A percentile compares a stretch with the other conserved stretches of the same genome.
Evolutionary conservation across 2,329 filamentous ascomycete genomes (phyloP).

Genomic region (Calonectria leucothoes): DNA sequence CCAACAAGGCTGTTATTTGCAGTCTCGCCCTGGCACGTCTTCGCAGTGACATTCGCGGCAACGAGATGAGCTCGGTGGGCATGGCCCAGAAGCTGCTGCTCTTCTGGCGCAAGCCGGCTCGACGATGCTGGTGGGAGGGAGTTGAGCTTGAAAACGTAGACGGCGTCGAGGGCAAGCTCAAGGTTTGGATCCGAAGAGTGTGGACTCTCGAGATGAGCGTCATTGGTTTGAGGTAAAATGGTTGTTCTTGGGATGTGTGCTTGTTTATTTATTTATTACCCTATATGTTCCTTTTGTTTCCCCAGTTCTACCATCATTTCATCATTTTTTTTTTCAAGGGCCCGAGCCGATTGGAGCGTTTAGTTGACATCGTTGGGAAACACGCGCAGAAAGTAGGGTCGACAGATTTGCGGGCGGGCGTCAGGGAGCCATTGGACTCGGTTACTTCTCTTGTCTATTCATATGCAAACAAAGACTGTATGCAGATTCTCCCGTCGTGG

Average conservation of each 20-base stretch:
- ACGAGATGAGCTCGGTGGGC: constrained; percentile 80
- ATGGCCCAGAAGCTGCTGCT: constrained; percentile 98
- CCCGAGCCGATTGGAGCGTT: constrained; percentile 27
- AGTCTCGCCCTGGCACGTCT: constrained; percentile 93
- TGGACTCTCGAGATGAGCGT: constrained; percentile 99
- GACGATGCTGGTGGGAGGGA: constrained; percentile 99
- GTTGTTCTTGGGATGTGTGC: constrained; percentile 21
- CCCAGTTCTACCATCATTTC: constrained; percentile 23
- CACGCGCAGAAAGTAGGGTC: constrained; percentile 31
- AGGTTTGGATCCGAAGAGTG: constrained; percentile 97
- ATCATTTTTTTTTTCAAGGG: constrained; percentile 26
- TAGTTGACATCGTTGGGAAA: constrained; percentile 32
- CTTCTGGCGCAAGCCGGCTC: constrained; percentile 97
- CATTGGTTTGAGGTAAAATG: constrained; percentile 77
- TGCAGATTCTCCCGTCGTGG: constrained; percentile 1
- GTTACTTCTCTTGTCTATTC: constrained; percentile 29
- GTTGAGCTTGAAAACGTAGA: constrained; percentile 91
- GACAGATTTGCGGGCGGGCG: constrained; percentile 40
- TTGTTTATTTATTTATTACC: constrained; percentile 25
- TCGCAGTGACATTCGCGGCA: constrained; percentile 90
- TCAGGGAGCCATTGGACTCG: constrained; percentile 41
- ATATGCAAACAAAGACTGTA: constrained; percentile 21
- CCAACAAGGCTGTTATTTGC: constrained; percentile 98
- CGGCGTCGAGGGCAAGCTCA: constrained; percentile 90
- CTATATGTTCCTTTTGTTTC: constrained; percentile 23